phyloP scores from a whole-genome alignment of 2,329 filamentous ascomycete species.

The Biscogniauxia mediterranea region DNA sequence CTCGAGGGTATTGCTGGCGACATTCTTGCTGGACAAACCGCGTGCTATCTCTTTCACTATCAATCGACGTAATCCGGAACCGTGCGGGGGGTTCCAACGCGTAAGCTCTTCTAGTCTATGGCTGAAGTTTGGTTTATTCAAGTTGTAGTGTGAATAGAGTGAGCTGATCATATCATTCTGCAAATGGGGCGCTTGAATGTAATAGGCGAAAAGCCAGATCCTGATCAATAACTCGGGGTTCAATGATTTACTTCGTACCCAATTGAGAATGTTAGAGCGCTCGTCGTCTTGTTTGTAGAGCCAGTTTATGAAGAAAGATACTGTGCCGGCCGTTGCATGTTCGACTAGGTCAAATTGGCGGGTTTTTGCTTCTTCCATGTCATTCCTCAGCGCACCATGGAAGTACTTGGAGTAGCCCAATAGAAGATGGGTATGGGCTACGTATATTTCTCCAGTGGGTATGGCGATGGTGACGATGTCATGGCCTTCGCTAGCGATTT shows the following conservation, averaged over 20 bases:
- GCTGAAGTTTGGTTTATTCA: too few species aligned
- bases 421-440: constrained; percentile 3
- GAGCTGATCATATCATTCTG: not conserved
- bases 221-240: not conserved
- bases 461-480: not conserved
- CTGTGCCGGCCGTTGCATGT: not conserved
- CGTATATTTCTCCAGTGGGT: not conserved
- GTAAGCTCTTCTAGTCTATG: not conserved
- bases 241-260: too few species aligned
- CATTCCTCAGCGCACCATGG: constrained; percentile 1
- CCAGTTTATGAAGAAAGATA: constrained; percentile 2
- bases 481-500: not conserved
- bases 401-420: constrained; percentile 4
- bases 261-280: too few species aligned
- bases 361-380: not conserved
- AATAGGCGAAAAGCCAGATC: not conserved
- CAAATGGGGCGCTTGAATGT: not conserved
- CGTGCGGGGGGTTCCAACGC: too few species aligned
- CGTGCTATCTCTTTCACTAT: not conserved
- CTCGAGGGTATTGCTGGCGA: not conserved
- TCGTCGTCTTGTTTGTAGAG: not conserved
- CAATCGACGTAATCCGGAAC: not conserved
- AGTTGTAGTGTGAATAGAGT: not conserved
- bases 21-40: not conserved
- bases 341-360: not conserved